phyloP scores from a whole-genome alignment of 2,329 filamentous ascomycete genomes.

The Claviceps maximensis region DNA sequence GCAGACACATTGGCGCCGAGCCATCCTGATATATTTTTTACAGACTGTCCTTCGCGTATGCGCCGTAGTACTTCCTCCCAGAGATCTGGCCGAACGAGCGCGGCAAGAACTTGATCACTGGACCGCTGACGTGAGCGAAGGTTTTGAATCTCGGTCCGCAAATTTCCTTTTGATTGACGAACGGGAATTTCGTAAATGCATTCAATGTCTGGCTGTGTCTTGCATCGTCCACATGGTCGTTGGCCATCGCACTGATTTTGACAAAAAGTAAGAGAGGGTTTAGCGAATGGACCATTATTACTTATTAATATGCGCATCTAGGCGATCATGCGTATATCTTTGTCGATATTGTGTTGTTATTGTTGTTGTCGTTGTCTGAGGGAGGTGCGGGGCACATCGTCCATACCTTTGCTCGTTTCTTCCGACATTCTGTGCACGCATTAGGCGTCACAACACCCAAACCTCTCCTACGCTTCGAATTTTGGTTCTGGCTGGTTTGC shows the following conservation, averaged over 20 bases:
- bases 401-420: slow-evolving; percentile 46
- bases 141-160: slow-evolving; percentile 45
- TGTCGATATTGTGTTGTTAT: neutral
- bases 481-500: slow-evolving; percentile 15
- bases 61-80: slow-evolving; percentile 42
- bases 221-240: slow-evolving; percentile 42
- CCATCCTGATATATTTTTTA: slow-evolving; percentile 44
- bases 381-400: too few relatives aligned
- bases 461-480: slow-evolving; percentile 39
- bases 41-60: slow-evolving; percentile 38
- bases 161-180: slow-evolving; percentile 49
- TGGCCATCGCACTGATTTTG: slow-evolving; percentile 43
- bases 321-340: neutral
- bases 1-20: slow-evolving; percentile 24
- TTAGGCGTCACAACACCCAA: slow-evolving; percentile 45
- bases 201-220: slow-evolving; percentile 37
- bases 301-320: neutral
- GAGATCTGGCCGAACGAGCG: slow-evolving; percentile 35
- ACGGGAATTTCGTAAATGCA: slow-evolving; percentile 51
- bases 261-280: neutral
- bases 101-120: slow-evolving; percentile 41
- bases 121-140: slow-evolving; percentile 40
- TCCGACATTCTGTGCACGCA: slow-evolving; percentile 47
- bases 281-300: neutral
- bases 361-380: too few relatives aligned